These are phyloP conservation scores for Ephemerocybe angulata DNA, from an alignment of 768 basidiomycete genomes.

Conservation along the genomic window DNA sequence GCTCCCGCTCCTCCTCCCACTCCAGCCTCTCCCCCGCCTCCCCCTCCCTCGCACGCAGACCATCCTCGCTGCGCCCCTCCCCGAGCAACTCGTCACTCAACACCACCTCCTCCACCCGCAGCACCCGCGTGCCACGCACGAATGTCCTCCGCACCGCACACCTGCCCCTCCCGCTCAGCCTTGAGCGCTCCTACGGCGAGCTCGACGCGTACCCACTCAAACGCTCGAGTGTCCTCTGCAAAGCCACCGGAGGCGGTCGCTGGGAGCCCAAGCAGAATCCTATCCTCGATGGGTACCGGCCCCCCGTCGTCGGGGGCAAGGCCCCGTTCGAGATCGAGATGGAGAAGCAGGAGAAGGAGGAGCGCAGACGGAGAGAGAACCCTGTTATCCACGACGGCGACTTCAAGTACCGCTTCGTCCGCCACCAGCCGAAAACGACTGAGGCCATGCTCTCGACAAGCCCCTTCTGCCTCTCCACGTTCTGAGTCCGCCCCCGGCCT, in stretches of 20 bases:
- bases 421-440: slow-evolving; percentile 39
- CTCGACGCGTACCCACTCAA: slow-evolving; percentile 72
- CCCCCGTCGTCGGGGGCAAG: slow-evolving; percentile 64
- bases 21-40: slow-evolving; percentile 18
- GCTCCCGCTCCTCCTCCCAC: slow-evolving; percentile 31
- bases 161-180: slow-evolving; percentile 36
- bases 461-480: slow-evolving; percentile 58
- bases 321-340: slow-evolving; percentile 66
- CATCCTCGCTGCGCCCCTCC: slow-evolving; percentile 28
- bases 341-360: slow-evolving; percentile 61
- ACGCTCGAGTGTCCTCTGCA: slow-evolving; percentile 65
- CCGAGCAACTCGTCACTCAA: slow-evolving; percentile 34
- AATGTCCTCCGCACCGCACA: slow-evolving; percentile 31
- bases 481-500: slow-evolving; percentile 42
- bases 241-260: slow-evolving; percentile 74
- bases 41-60: slow-evolving; percentile 25
- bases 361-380: slow-evolving; percentile 46
- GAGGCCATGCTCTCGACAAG: slow-evolving; percentile 36
- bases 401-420: slow-evolving; percentile 65
- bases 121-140: slow-evolving; percentile 19
- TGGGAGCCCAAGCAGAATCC: slow-evolving; percentile 67
- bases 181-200: slow-evolving; percentile 59
- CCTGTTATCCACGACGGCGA: slow-evolving; percentile 62
- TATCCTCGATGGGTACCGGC: slow-evolving; percentile 44
- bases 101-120: slow-evolving; percentile 31